phyloP scores from a whole-genome alignment of 2,329 filamentous ascomycete genomes.

The Beauveria medogensis region DNA sequence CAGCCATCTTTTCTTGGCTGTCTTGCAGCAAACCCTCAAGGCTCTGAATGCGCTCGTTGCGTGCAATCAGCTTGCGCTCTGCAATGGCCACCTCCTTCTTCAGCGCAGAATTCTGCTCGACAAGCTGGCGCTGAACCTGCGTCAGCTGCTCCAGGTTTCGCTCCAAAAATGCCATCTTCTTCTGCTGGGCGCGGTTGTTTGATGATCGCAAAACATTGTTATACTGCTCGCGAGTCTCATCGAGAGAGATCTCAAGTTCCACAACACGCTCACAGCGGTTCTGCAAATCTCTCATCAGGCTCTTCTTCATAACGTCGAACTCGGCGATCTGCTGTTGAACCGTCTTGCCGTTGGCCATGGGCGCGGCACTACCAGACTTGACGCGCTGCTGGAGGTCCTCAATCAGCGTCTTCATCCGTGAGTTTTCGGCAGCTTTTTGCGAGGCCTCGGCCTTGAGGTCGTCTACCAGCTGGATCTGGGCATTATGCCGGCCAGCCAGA shows the following conservation, averaged over 20 bases:
- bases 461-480: constrained; percentile 63
- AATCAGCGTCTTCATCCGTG: constrained; percentile 70
- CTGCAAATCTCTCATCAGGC: constrained; percentile 94
- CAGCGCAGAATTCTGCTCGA: constrained; percentile 92
- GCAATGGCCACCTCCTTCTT: constrained; percentile 99
- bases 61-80: constrained; percentile 89
- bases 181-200: constrained; percentile 97
- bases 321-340: constrained; percentile 97
- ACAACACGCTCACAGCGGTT: constrained; percentile 97
- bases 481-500: constrained; percentile 66
- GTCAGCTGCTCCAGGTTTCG: constrained; percentile 96
- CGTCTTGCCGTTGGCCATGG: constrained; percentile 76
- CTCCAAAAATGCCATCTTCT: constrained; percentile 99
- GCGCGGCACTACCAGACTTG: constrained; percentile 50
- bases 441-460: constrained; percentile 69
- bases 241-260: constrained; percentile 93
- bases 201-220: constrained; percentile 95
- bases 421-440: constrained; percentile 73
- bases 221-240: constrained; percentile 97
- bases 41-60: constrained; percentile 94
- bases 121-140: constrained; percentile 91
- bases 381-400: constrained; percentile 70
- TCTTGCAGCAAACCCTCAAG: constrained; percentile 88
- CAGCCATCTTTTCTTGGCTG: constrained; percentile 95
- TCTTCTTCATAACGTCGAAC: constrained; percentile 99